Percentiles rank a stretch among this genome's conserved stretches.
phyloP scores from a whole-genome alignment of 2,329 filamentous ascomycete species.

The Alternaria atra region DNA sequence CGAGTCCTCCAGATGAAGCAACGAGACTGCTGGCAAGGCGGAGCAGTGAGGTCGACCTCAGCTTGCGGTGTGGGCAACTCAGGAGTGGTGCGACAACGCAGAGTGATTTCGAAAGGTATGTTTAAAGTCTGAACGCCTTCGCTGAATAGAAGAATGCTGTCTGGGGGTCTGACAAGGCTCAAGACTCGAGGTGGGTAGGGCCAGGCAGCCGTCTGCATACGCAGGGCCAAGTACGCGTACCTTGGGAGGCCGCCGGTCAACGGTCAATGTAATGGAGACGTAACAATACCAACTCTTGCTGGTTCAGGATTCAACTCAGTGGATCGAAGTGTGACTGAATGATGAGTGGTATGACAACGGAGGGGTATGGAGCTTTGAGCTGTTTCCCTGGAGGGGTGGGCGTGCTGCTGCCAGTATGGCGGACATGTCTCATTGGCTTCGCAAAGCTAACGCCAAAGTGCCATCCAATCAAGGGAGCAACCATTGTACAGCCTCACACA shows the following conservation, averaged over 20 bases:
- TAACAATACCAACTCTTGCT: not conserved
- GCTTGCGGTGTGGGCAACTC: not conserved
- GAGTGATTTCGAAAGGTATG: not conserved
- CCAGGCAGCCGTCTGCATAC: constrained; percentile 24
- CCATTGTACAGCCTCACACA: constrained; percentile 22
- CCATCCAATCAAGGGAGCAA: constrained; percentile 11
- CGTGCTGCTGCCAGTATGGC: constrained; percentile 2
- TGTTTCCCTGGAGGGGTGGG: constrained; percentile 2
- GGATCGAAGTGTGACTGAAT: constrained; percentile 1
- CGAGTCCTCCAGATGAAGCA: not conserved
- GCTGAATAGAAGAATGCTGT: not conserved
- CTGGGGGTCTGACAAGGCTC: constrained; percentile 22
- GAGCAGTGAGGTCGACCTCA: constrained; percentile 13
- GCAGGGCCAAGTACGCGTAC: constrained; percentile 8
- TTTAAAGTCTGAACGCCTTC: not conserved
- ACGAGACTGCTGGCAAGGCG: constrained; percentile 6
- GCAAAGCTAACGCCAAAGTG: not conserved
- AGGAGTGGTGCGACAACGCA: not conserved
- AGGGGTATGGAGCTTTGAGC: constrained; percentile 20
- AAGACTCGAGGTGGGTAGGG: constrained; percentile 4
- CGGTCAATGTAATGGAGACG: not conserved
- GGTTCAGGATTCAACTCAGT: not conserved
- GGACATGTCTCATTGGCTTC: constrained; percentile 20
- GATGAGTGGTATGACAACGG: constrained; percentile 16
- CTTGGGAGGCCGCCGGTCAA: constrained; percentile 3